Conservation (phyloP, 2,329 filamentous ascomycete species). For the Alternaria ventricosa region DNA sequence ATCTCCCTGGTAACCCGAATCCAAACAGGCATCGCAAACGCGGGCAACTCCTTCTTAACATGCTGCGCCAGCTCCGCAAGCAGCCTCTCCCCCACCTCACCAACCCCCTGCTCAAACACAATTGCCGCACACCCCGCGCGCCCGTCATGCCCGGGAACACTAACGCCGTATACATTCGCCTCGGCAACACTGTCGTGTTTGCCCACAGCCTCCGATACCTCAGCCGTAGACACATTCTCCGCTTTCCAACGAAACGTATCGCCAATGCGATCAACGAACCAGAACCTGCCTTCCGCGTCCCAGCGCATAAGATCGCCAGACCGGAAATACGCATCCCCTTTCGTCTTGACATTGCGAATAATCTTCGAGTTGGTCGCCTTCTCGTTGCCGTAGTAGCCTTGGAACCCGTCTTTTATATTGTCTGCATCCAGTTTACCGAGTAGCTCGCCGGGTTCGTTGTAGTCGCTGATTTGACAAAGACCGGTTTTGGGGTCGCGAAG, state of each 20-base stretch:
- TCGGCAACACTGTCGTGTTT: conserved; percentile 49
- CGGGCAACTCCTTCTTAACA: conserved; percentile 46
- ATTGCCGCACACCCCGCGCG: conserved; percentile 54
- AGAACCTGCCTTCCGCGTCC: conserved; percentile 44
- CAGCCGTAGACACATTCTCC: conserved; percentile 55
- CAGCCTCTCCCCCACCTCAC: conserved; percentile 11
- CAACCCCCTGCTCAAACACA: conserved; percentile 32
- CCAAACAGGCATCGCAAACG: conserved; percentile 55
- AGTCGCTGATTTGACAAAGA: conserved; percentile 66
- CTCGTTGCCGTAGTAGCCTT: conserved; percentile 67
- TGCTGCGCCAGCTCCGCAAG: conserved; percentile 44
- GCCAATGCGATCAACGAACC: conserved; percentile 48
- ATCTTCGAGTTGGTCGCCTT: conserved; percentile 44
- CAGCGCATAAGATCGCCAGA: conserved; percentile 44
- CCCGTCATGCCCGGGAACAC: conserved; percentile 53
- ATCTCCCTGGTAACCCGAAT: conserved; percentile 49
- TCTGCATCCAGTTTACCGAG: conserved; percentile 52
- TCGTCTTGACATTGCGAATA: conserved; percentile 40
- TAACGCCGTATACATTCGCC: conserved; percentile 55
- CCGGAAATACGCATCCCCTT: conserved; percentile 49
- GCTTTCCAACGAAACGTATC: conserved; percentile 53
- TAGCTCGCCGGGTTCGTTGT: conserved; percentile 74
- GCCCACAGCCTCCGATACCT: conserved; percentile 52
- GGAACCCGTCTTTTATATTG: conserved; percentile 58
- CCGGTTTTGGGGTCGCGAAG: conserved; percentile 69